These are phyloP conservation scores for Fusarium dimerum DNA, from an alignment of 2,329 filamentous ascomycete species.

Conservation along the genomic window DNA sequence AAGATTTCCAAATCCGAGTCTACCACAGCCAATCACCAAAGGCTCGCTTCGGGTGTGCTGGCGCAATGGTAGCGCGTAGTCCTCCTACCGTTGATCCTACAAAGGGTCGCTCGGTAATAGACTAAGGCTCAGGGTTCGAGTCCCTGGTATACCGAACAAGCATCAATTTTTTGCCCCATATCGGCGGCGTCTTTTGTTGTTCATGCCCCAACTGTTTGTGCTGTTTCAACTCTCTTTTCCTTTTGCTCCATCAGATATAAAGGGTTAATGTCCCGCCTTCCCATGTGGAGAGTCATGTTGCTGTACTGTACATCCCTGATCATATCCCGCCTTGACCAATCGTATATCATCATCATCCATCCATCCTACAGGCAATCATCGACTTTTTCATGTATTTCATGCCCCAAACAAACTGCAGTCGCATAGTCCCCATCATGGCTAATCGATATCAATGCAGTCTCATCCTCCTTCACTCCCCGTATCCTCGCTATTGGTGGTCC, in stretches of 20 bases:
- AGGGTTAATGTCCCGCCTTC: no score
- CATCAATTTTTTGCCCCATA: neutral
- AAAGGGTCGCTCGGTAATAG: conserved; percentile 11
- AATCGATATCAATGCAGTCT: conserved; percentile 73
- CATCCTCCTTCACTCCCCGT: conserved; percentile 36
- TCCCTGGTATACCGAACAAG: conserved; percentile 36
- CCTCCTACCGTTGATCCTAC: conserved; percentile 30
- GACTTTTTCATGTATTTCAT: conserved; percentile 13
- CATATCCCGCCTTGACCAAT: no score
- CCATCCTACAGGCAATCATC: neutral
- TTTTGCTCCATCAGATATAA: neutral
- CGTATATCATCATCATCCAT: neutral
- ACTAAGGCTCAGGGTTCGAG: conserved; percentile 44
- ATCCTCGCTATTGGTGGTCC: conserved; percentile 49
- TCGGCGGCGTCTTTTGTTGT: neutral
- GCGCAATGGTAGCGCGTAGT: conserved; percentile 43
- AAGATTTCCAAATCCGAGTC: neutral
- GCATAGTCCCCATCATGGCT: conserved; percentile 88
- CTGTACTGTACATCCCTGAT: no score
- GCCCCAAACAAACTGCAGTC: conserved; percentile 66
- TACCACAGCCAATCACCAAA: conserved; percentile 21
- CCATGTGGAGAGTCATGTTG: no score
- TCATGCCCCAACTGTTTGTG: neutral
- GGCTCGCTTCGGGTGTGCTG: conserved; percentile 30
- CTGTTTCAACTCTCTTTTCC: neutral